These are phyloP conservation scores for Aureobasidium uvarum DNA, from an alignment of 2,329 filamentous ascomycete genomes.

Conservation along the genomic window DNA sequence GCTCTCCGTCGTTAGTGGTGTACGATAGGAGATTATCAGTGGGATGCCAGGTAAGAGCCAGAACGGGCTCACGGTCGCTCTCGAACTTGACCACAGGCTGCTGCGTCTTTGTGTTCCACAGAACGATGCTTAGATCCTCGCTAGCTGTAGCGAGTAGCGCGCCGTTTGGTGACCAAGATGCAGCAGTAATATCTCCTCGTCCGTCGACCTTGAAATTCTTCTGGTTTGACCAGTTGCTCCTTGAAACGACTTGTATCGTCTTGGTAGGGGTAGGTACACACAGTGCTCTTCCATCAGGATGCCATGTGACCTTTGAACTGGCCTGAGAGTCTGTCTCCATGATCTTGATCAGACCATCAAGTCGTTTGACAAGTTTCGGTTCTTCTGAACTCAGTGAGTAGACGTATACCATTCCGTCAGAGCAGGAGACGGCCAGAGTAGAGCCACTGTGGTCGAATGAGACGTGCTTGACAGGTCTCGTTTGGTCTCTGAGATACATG, in stretches of 20 bases:
- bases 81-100: conserved; percentile 74
- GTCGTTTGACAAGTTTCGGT: conserved; percentile 75
- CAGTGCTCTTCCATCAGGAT: conserved; percentile 91
- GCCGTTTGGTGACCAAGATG: conserved; percentile 94
- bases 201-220: conserved; percentile 76
- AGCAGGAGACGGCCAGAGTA: conserved; percentile 76
- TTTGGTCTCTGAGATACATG: conserved; percentile 77
- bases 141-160: conserved; percentile 70
- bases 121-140: conserved; percentile 61
- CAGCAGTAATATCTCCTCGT: conserved; percentile 76
- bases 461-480: conserved; percentile 85
- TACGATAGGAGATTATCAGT: conserved; percentile 85
- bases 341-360: conserved; percentile 80
- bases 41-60: conserved; percentile 88
- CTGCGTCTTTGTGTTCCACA: conserved; percentile 92
- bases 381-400: conserved; percentile 78
- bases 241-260: conserved; percentile 87
- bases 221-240: conserved; percentile 85
- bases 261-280: conserved; percentile 75
- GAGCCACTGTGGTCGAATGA: conserved; percentile 79
- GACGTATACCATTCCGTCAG: conserved; percentile 84
- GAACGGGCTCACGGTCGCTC: conserved; percentile 68
- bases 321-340: conserved; percentile 74
- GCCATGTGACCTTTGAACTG: conserved; percentile 77
- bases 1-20: conserved; percentile 86